Base-by-base conservation (phyloP, 1,284 basidiomycete species). In the Trichosporon sp. region DNA sequence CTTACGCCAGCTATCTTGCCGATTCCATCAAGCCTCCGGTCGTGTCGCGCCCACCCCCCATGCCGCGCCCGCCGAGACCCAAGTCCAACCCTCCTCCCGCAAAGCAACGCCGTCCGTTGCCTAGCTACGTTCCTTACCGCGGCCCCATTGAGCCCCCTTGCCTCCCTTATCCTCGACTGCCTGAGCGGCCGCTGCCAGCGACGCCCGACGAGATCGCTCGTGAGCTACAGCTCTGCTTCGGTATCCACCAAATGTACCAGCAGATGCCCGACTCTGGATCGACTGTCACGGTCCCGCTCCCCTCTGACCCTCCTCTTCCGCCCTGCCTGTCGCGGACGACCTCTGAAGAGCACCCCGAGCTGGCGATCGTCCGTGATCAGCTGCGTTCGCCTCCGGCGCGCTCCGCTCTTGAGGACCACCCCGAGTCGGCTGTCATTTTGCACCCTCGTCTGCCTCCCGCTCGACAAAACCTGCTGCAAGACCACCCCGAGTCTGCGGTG, bases 41-140 rank as follows among this genome's bases (percentile, higher is more conserved):
- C 15, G 18, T 60, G 7, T 13, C 56, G 9, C 56, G 23, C 29
- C 18, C 27, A 4, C 56, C 56, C 2, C 62, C 32, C 21, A 1
- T 11, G 31, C 56, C 27, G 18, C 56, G 18, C 8, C 31, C 56
- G 15, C 6, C 29, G 15, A 18, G 8, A 23, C 56, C 56, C 9
- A 60, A 31, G 18, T 18, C 56, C 11, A 31, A 60, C 18, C 56
- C 56, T 60, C 31, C 56, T 0, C 29, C 47, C 7, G 21, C 27
- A 7, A 60, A 32, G 12, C 56, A 60, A 13, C 53, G 65, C 42
- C 42, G 58, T n/a, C 35, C 56, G n/a, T 8, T 23, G 35, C 56
- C 75, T 75, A n/a, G 78, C 47, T 81, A 78, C 66, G 70, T 81
- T 27, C 78, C 80, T 11, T 81, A 81, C 68, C 64, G 67, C 9